These are phyloP conservation scores for Xylaria hypoxylon DNA, from an alignment of 2,329 filamentous ascomycete genomes.

Conservation along the genomic window DNA sequence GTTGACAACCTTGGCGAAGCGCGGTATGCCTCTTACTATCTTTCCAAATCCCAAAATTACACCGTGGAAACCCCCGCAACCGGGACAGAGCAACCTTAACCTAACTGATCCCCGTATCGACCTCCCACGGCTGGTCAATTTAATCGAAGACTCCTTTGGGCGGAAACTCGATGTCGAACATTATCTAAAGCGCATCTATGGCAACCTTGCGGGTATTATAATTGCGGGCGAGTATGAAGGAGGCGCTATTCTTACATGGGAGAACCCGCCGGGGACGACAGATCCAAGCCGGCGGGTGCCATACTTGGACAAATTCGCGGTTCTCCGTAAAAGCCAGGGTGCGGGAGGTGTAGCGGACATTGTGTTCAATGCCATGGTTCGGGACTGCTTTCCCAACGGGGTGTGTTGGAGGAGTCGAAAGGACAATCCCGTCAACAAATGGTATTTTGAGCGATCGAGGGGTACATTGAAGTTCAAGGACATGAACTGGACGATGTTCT, in stretches of 20 bases:
- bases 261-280: constrained; percentile 73
- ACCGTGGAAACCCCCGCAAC: constrained; percentile 75
- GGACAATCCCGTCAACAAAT: constrained; percentile 97
- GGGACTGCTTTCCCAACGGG: constrained; percentile 85
- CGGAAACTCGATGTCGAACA: constrained; percentile 84
- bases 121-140: constrained; percentile 80
- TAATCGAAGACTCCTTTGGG: constrained; percentile 95
- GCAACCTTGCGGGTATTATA: constrained; percentile 88
- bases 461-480: constrained; percentile 84
- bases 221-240: constrained; percentile 97
- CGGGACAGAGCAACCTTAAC: constrained; percentile 70
- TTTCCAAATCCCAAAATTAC: constrained; percentile 75
- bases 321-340: constrained; percentile 87
- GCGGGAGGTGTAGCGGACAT: constrained; percentile 94
- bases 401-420: constrained; percentile 93
- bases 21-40: constrained; percentile 88
- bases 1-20: constrained; percentile 86
- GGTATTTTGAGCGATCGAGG: constrained; percentile 93
- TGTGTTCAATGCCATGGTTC: constrained; percentile 95
- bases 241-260: constrained; percentile 94
- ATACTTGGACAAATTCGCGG: constrained; percentile 97
- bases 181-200: constrained; percentile 83
- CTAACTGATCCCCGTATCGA: constrained; percentile 86
- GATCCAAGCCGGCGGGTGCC: constrained; percentile 78
- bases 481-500: constrained; percentile 98